Evolutionary conservation across 768 basidiomycete species (phyloP).

Genomic region (Clavaria fumosa): DNA sequence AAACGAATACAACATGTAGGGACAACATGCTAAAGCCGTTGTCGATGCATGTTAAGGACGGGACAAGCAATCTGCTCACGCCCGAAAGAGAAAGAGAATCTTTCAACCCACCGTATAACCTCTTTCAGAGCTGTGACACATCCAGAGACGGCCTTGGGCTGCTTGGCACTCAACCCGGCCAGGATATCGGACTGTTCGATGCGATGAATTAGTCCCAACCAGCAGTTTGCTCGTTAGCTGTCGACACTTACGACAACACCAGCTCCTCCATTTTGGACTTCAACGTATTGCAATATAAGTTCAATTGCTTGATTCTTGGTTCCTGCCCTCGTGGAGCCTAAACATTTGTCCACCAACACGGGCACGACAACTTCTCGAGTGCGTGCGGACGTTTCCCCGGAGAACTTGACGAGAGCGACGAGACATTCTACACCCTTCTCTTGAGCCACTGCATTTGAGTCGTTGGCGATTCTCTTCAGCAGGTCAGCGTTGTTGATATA

Average conservation of each 20-base stretch:
- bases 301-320: slow-evolving; percentile 83
- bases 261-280: slow-evolving; percentile 79
- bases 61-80: neutral
- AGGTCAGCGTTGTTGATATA: slow-evolving; percentile 65
- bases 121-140: slow-evolving; percentile 69
- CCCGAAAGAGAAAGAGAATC: neutral
- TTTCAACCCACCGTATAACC: slow-evolving; percentile 51
- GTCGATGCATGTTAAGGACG: neutral
- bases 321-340: slow-evolving; percentile 80
- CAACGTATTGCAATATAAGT: slow-evolving; percentile 76
- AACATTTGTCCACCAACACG: slow-evolving; percentile 90
- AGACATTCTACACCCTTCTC: slow-evolving; percentile 93
- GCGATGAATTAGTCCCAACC: slow-evolving; percentile 13
- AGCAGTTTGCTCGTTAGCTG: slow-evolving; percentile 8
- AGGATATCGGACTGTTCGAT: slow-evolving; percentile 51
- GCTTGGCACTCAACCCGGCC: slow-evolving; percentile 79
- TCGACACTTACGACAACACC: slow-evolving; percentile 69
- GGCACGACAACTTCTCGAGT: slow-evolving; percentile 72
- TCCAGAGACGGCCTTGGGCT: slow-evolving; percentile 85
- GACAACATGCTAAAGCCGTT: neutral
- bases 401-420: slow-evolving; percentile 73
- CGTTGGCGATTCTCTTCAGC: slow-evolving; percentile 76
- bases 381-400: slow-evolving; percentile 76
- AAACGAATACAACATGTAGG: neutral
- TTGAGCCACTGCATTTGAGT: slow-evolving; percentile 93